A percentile compares a stretch with the other conserved stretches of the same genome.
Evolutionary conservation across 1,284 basidiomycete genomes (phyloP).

Genomic region (Schizophyllum amplum): DNA sequence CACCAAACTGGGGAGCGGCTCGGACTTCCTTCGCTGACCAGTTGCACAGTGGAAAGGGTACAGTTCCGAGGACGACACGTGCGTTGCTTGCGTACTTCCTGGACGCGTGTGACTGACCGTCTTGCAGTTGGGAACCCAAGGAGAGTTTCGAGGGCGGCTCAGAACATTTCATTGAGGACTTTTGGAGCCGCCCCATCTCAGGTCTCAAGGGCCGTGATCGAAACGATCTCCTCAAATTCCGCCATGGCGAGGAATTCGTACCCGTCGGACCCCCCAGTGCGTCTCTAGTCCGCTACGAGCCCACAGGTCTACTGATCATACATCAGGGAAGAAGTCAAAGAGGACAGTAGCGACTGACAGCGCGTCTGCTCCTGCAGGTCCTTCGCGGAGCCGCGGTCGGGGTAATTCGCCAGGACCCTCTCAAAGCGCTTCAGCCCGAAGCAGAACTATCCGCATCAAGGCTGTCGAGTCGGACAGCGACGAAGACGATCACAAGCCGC

Average conservation of each 20-base stretch:
- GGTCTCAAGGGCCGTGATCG: constrained; percentile 37
- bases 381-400: neutral
- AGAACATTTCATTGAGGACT: constrained; percentile 45
- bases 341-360: neutral
- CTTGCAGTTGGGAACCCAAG: constrained; percentile 57
- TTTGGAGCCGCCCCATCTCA: constrained; percentile 47
- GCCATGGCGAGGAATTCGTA: constrained; percentile 43
- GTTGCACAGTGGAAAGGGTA: constrained; percentile 61
- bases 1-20: constrained; percentile 7
- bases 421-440: constrained; percentile 3
- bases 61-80: constrained; percentile 55
- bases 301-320: neutral
- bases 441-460: neutral
- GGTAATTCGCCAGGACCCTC: constrained; percentile 1
- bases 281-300: constrained; percentile 8
- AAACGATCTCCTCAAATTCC: constrained; percentile 39
- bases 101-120: constrained; percentile 3
- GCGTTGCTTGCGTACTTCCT: constrained; percentile 22
- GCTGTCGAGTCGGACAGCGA: neutral
- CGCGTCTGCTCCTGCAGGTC: neutral
- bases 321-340: neutral
- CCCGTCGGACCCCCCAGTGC: constrained; percentile 52
- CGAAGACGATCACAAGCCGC: neutral
- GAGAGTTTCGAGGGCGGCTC: constrained; percentile 49
- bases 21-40: constrained; percentile 1